Percentiles rank a stretch among this genome's conserved stretches.
Evolutionary conservation across 768 basidiomycete genomes (phyloP).

Genomic region (Termitomyces sp.): DNA sequence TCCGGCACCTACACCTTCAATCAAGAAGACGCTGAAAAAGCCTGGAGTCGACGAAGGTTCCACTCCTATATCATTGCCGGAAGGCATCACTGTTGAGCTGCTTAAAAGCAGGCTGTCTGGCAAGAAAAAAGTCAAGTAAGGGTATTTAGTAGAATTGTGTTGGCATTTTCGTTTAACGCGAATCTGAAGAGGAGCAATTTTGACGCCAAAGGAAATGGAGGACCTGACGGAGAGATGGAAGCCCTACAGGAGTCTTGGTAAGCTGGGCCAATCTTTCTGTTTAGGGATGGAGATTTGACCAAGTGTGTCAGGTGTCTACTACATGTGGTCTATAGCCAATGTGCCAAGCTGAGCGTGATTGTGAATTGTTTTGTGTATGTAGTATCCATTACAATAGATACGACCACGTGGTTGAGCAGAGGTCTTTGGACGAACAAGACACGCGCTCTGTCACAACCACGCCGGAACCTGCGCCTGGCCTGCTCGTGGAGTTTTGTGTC

Average conservation of each 20-base stretch:
- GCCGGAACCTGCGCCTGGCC: conserved; percentile 9
- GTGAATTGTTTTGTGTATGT: neutral
- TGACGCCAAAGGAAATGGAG: conserved; percentile 82
- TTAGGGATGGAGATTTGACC: neutral
- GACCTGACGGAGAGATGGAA: conserved; percentile 69
- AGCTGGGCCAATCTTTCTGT: conserved; percentile 13
- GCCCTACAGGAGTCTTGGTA: conserved; percentile 79
- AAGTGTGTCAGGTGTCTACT: conserved; percentile 56
- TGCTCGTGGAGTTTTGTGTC: conserved; percentile 9
- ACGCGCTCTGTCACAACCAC: conserved; percentile 8
- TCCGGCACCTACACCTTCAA: conserved; percentile 62
- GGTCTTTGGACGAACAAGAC: neutral
- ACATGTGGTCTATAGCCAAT: conserved; percentile 81
- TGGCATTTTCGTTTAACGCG: conserved; percentile 7
- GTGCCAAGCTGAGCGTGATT: conserved; percentile 7
- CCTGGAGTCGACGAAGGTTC: conserved; percentile 17
- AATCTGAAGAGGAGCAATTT: conserved; percentile 53
- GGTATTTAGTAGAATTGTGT: conserved; percentile 6
- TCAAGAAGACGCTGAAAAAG: conserved; percentile 47
- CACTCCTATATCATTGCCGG: conserved; percentile 39
- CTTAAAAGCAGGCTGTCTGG: conserved; percentile 58
- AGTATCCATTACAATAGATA: conserved; percentile 3
- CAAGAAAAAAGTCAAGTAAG: conserved; percentile 72
- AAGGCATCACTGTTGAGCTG: conserved; percentile 47
- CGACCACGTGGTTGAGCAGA: conserved; percentile 2